Conservation (phyloP, 2,329 filamentous ascomycete species). For the Arthrobotrys sinensis region DNA sequence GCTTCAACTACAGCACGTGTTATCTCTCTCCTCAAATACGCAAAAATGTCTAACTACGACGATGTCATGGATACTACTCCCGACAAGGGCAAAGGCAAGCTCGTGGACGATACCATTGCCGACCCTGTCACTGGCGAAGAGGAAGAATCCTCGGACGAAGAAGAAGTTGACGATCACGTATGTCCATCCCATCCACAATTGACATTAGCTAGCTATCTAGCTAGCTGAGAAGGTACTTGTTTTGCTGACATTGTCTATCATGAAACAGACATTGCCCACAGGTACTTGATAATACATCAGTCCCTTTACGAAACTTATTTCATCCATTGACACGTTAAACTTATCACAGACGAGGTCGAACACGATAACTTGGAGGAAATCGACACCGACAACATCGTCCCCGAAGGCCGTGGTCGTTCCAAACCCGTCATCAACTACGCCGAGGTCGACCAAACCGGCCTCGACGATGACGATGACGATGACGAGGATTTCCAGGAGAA, state of each 20-base stretch:
- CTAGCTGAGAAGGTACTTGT: neutral
- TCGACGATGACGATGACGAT: slow-evolving; percentile 44
- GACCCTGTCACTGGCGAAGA: slow-evolving; percentile 21
- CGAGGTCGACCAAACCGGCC: slow-evolving; percentile 33
- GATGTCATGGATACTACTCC: slow-evolving; percentile 52
- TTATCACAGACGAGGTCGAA: slow-evolving; percentile 25
- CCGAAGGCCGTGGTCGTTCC: slow-evolving; percentile 24
- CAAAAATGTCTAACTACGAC: slow-evolving; percentile 57
- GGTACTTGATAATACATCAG: slow-evolving; percentile 29
- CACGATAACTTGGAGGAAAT: slow-evolving; percentile 37
- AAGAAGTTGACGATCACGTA: slow-evolving; percentile 49
- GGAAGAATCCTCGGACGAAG: slow-evolving; percentile 40
- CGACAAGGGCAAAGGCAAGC: slow-evolving; percentile 58
- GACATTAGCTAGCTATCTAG: neutral
- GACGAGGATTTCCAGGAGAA: slow-evolving; percentile 52
- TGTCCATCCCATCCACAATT: neutral
- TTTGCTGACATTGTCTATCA: slow-evolving; percentile 17
- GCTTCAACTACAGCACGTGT: slow-evolving; percentile 12
- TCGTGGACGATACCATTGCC: slow-evolving; percentile 37
- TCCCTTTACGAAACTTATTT: neutral
- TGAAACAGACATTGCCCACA: slow-evolving; percentile 30
- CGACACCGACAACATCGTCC: slow-evolving; percentile 39
- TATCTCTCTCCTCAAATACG: neutral
- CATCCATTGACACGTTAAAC: slow-evolving; percentile 1
- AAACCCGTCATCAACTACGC: slow-evolving; percentile 34